phyloP scores from a whole-genome alignment of 2,329 filamentous ascomycete species.

The Apiospora aurea region DNA sequence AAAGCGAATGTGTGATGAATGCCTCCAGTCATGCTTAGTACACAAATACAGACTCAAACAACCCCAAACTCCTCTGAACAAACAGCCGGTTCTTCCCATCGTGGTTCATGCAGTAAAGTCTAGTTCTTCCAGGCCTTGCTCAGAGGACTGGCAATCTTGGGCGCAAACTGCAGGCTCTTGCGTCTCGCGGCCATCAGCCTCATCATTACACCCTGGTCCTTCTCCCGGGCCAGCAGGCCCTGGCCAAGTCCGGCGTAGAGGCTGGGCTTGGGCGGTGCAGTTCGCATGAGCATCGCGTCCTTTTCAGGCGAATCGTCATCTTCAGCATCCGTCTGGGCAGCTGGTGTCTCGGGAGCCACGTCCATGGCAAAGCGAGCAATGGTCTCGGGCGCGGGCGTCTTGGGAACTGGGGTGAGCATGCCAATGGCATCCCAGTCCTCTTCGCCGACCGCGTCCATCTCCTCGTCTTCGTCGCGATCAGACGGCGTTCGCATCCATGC shows the following conservation, averaged over 20 bases:
- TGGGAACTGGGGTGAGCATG: constrained; percentile 63
- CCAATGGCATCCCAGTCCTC: constrained; percentile 48
- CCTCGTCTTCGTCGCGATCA: constrained; percentile 45
- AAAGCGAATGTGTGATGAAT: constrained; percentile 15
- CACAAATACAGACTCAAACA: constrained; percentile 8
- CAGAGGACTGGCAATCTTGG: constrained; percentile 76
- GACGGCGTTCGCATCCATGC: constrained; percentile 64
- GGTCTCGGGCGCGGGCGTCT: constrained; percentile 64
- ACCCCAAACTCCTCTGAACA: neutral
- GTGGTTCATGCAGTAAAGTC: constrained; percentile 11
- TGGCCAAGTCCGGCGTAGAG: constrained; percentile 49
- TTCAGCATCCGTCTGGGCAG: constrained; percentile 38
- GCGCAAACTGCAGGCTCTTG: constrained; percentile 81
- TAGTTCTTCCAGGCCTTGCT: constrained; percentile 62
- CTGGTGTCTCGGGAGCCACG: constrained; percentile 54
- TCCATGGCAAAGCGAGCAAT: constrained; percentile 60
- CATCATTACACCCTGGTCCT: constrained; percentile 64
- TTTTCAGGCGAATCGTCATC: constrained; percentile 44
- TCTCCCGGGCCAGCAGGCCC: constrained; percentile 55
- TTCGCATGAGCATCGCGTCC: constrained; percentile 55
- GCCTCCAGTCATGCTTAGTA: constrained; percentile 16
- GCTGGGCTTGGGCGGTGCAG: constrained; percentile 60
- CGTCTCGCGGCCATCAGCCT: constrained; percentile 74
- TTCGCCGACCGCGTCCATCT: constrained; percentile 39
- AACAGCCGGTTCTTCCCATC: neutral